A percentile compares a stretch with the other conserved stretches of the same genome.
Conservation (phyloP, 148 eudicot species). For the Gaultheria prostrata region DNA sequence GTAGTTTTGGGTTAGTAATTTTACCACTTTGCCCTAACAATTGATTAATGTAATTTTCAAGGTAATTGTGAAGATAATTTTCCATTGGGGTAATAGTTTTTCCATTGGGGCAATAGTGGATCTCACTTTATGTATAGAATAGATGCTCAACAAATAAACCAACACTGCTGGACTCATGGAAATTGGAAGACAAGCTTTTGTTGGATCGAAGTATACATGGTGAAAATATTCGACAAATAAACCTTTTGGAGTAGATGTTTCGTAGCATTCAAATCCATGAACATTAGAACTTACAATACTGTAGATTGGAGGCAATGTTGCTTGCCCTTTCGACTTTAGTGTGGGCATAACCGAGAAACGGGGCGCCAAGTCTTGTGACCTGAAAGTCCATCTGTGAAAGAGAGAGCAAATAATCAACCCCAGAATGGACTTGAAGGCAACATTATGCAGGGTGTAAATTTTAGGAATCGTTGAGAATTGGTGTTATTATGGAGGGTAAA, state of each 20-base stretch:
- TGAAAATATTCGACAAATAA: not conserved
- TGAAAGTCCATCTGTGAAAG: constrained; percentile 77
- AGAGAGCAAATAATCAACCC: not conserved
- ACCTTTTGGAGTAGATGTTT: not conserved
- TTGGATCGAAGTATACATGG: not conserved
- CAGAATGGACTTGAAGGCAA: not conserved
- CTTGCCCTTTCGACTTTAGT: constrained; percentile 51
- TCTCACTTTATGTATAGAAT: too few relatives aligned
- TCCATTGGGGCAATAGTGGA: too few relatives aligned
- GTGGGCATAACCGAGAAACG: constrained; percentile 83
- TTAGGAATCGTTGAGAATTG: not conserved
- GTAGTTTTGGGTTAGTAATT: too few relatives aligned
- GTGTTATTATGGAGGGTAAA: not conserved
- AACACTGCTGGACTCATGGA: not conserved
- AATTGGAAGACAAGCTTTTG: not conserved
- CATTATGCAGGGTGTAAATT: too few relatives aligned
- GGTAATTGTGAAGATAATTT: too few relatives aligned
- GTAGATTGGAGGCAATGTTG: constrained; percentile 70
- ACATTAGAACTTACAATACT: constrained; percentile 58
- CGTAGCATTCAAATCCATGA: not conserved
- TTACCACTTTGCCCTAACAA: too few relatives aligned
- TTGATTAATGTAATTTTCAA: too few relatives aligned
- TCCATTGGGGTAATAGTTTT: too few relatives aligned
- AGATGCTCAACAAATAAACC: constrained; percentile 2
- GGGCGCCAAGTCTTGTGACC: constrained; percentile 77